Base-by-base conservation (phyloP, 768 basidiomycete genomes). In the Clavaria fumosa region DNA sequence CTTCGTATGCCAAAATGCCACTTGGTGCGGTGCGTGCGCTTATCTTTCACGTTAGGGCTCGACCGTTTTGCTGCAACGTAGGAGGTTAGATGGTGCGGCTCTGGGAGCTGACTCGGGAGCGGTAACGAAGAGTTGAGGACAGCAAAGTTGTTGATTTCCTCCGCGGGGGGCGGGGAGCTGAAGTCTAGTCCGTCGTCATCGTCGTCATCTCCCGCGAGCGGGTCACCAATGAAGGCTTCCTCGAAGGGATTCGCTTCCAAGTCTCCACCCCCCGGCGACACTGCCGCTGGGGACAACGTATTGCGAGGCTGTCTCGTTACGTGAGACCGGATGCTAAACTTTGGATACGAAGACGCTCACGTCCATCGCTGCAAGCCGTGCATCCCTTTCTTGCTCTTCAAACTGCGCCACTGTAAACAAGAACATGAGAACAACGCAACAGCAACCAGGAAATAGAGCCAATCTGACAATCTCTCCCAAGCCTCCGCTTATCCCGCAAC, bases 1-100 rank as follows among this genome's bases (percentile, higher is more conserved):
- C 85, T 90, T 22, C 95, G 71, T 27, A 99, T 97, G 5, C 95
- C 95, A 51, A 96, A 99, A 54, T 99, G 95, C 95, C 95, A 97
- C 45, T 88, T 80, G 11, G 82, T 82, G 43, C 80, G 75, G 43
- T 79, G 75, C 38, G 74, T 70, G 53, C 78, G 82, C 62, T 76
- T 74, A 50, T 75, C 75, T 15, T 50, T 47, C 39, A 56, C 43
- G 23, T 50, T 43, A 35, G 57, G 58, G 45, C 53, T 54, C 26
- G 66, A 64, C 30, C 70, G 51, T 48, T 65, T 67, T 21, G 69
- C 75, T 26, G 70, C 69, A 12, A 69, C 68, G 33, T 79, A 82
- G 2, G 77, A 75, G 0, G 75, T 66, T 9, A 81, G 70, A 43
- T 83, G 76, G 47, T 83, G 78, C 41, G 70, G 76, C 43, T 64